Base-by-base conservation (phyloP, 2,329 filamentous ascomycete genomes). In the Blastomyces emzantsi region DNA sequence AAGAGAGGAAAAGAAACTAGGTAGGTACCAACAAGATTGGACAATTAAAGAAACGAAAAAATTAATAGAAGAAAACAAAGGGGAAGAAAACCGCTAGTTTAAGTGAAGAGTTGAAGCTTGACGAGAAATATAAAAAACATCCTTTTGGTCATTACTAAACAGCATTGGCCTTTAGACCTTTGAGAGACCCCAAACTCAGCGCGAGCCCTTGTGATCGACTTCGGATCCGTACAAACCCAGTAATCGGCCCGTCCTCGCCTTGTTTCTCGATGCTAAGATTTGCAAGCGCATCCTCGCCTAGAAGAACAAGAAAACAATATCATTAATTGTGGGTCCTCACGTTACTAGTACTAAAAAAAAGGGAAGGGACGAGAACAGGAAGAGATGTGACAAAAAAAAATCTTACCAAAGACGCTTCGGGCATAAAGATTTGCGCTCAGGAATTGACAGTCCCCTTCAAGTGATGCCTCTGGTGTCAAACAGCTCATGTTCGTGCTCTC, bases 401-500 rank as follows among this genome's bases (percentile, higher is more conserved):
- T 9, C 92, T 81, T 88, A 99, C 94, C 94, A 76, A 99, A 99
- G 60, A 99, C 93, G 75, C 92, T 97, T 71, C 91, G 87, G 66
- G 94, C 94, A 73, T 99, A 99, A 49, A 99, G 79, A 73, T 99
- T 99, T 25, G 94, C 94, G 73, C 92, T 97, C 75, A 99, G 78
- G 82, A 99, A 99, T 74, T 97, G 92, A 75, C 94, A 99, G 72
- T 99, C 94, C 61, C 94, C 94, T 82, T 96, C 93, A 75, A 99
- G 84, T 65, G 92, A 96, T 30, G 93, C 94, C 73, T 97, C 94
- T 2, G 94, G 94, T 7, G 94, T 99, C 72, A 99, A 80, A 76
- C 94, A 99, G 75, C 88, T 94, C 94, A 99, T 99, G 78, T 99
- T 97, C 62, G 94, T 99, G 75, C 90, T 93, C 66, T 92, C 91